Base-by-base conservation (phyloP, 176 grass and related monocot species). In the Lolium perenne region DNA sequence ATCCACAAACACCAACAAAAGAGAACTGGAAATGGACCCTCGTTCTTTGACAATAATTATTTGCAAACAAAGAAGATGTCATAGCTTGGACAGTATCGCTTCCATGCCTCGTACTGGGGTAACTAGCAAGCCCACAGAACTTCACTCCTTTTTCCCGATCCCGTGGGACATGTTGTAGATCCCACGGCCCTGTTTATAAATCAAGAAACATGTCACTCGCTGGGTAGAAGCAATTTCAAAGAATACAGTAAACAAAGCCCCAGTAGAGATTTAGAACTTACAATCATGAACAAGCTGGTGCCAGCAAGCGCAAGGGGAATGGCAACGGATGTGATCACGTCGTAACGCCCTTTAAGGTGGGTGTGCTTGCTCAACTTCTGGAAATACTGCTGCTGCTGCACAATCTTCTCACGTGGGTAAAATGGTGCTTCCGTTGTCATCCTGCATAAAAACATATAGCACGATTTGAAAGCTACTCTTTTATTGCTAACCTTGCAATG, bases 341-440 rank as follows among this genome's bases (percentile, higher is more conserved):
- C 90, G 1, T 74, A 90, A 22, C 90, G 88, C 8, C 90, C 93
- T 80, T 95, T 95, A 38, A 94, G 74, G 75, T 92, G 81, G 17
- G 89, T 94, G 46, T 91, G 89, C 66, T 87, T 94, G 72, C 82
- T 46, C 62, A 89, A 20, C 57, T 79, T 83, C 87, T 91, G 87
- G 62, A 89, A 94, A 74, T 89, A 22, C 13, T 84, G 46, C 56
- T 92, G 93, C 9, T 89, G 77, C 81, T 91, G 84, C 49, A 82
- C 11, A 41, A 94, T 87, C 92, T 78, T 91, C 87, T 94, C 87
- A 6, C 92, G 84, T 0, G 89, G 76, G 29, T 82, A 38, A 82
- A 94, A 94, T 68, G 92, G 92, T 53, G 77, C 57, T 85, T 91
- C 89, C 5, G 87, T 76, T 90, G 92, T 80, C 92, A 94, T 94